Base-by-base conservation (phyloP, 495 filamentous ascomycete genomes). In the Apiosordaria backusii region DNA sequence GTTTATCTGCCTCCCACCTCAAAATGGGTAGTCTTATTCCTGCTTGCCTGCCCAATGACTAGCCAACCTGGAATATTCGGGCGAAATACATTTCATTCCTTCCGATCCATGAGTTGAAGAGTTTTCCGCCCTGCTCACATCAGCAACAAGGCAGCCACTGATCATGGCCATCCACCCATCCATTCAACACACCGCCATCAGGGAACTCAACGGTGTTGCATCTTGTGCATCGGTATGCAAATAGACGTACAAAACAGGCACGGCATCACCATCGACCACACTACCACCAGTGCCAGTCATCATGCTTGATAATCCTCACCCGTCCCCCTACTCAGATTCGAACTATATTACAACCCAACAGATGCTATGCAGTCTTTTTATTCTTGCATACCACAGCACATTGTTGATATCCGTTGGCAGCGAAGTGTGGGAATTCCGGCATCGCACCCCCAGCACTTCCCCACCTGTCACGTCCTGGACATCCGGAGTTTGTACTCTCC, bases 381-480 rank as follows among this genome's bases (percentile, higher is more conserved):
- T 50, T 18, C n/a, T n/a, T n/a, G n/a, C n/a, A n/a, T n/a, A n/a
- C n/a, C 35, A 45, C 3, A 45, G 9, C 9, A 18, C 35, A 7
- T 45, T 45, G 35, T 13, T 45, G 35, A 13, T 45, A 45, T 45
- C 10, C 16, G 0, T 2, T 45, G 13, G 35, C 9, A 6, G 35
- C 35, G n/a, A 45, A 45, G 35, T 45, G 35, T 13, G 35, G 35
- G 35, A 45, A 18, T 18, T 45, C 35, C 35, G 35, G 35, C 40
- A 15, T 23, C 35, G 35, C 22, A 50, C 10, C n/a, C 35, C n/a
- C 4, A 2, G 45, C 45, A 25, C 18, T 35, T 35, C 25, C 24
- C 58, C 15, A 60, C 63, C 63, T 58, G 63, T 52, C 16, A 23
- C 25, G 24, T 54, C 63, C 18, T 60, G 57, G 57, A 65, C 63